Conservation (phyloP, 371 early-diverging fungal genomes). For the Umbelopsis sp. region DNA sequence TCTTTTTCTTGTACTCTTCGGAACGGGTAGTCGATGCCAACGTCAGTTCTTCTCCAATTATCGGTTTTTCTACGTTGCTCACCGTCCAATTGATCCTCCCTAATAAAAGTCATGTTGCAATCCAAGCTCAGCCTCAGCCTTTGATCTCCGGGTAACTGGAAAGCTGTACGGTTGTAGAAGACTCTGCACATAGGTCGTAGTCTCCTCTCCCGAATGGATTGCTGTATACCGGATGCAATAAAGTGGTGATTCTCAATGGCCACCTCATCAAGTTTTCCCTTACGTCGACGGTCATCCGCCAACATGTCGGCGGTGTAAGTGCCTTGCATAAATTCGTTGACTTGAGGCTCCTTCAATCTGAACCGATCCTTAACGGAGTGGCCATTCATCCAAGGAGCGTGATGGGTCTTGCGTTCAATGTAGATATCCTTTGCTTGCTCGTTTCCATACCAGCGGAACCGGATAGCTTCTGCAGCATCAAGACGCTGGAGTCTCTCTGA, state of each 20-base stretch:
- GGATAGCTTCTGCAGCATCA: slow-evolving; percentile 88
- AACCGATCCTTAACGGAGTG: slow-evolving; percentile 97
- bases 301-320: slow-evolving; percentile 69
- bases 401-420: slow-evolving; percentile 53
- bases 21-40: slow-evolving; percentile 93
- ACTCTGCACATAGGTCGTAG: slow-evolving; percentile 84
- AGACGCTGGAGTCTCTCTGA: slow-evolving; percentile 81
- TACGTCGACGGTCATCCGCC: slow-evolving; percentile 6
- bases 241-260: slow-evolving; percentile 69
- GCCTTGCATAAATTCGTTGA: slow-evolving; percentile 81
- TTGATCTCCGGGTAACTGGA: slow-evolving; percentile 95
- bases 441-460: slow-evolving; percentile 88
- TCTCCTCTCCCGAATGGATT: slow-evolving; percentile 65
- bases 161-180: slow-evolving; percentile 96
- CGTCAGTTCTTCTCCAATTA: slow-evolving; percentile 53
- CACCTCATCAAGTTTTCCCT: slow-evolving; percentile 37
- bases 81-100: slow-evolving; percentile 69
- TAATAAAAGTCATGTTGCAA: slow-evolving; percentile 92
- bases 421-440: slow-evolving; percentile 51
- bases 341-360: slow-evolving; percentile 86
- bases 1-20: slow-evolving; percentile 78
- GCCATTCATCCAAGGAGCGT: slow-evolving; percentile 70
- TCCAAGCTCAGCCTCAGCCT: slow-evolving; percentile 93
- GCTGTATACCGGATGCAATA: slow-evolving; percentile 77
- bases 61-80: background rate